phyloP scores from a whole-genome alignment of 768 basidiomycete species.

The Piloderma croceum region DNA sequence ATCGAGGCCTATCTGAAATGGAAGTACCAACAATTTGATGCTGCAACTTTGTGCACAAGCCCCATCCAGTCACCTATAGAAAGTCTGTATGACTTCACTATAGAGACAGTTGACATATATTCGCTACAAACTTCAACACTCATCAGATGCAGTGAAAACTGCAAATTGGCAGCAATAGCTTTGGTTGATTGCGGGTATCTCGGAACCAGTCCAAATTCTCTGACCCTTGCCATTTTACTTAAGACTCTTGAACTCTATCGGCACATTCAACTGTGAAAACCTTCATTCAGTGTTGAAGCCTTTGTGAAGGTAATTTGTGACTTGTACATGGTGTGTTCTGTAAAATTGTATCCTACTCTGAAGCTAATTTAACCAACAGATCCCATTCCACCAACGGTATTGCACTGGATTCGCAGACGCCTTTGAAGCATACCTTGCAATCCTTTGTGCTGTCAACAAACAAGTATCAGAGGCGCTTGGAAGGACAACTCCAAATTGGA shows the following conservation, averaged over 20 bases:
- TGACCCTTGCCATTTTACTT: constrained; percentile 18
- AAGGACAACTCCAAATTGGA: constrained; percentile 26
- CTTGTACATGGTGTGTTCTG: constrained; percentile 15
- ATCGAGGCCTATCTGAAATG: constrained; percentile 6
- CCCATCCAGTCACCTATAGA: background rate
- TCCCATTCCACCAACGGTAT: constrained; percentile 14
- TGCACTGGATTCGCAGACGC: constrained; percentile 25
- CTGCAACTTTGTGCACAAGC: background rate
- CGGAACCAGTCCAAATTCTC: constrained; percentile 9
- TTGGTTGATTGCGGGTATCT: constrained; percentile 18
- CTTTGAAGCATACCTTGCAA: constrained; percentile 32
- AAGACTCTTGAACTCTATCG: constrained; percentile 20
- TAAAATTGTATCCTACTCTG: background rate
- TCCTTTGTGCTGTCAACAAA: constrained; percentile 15
- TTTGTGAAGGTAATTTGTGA: constrained; percentile 23
- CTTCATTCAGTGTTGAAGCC: constrained; percentile 20
- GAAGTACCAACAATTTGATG: constrained; percentile 4
- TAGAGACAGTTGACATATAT: constrained; percentile 14
- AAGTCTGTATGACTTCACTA: constrained; percentile 9
- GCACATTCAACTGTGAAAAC: constrained; percentile 9
- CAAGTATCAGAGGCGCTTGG: constrained; percentile 21
- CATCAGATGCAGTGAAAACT: constrained; percentile 5
- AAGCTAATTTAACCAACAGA: constrained; percentile 10
- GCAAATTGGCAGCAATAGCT: constrained; percentile 6
- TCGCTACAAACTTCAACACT: constrained; percentile 1